Conservation (phyloP, 2,329 filamentous ascomycete species). For the Metarhizium rileyi region DNA sequence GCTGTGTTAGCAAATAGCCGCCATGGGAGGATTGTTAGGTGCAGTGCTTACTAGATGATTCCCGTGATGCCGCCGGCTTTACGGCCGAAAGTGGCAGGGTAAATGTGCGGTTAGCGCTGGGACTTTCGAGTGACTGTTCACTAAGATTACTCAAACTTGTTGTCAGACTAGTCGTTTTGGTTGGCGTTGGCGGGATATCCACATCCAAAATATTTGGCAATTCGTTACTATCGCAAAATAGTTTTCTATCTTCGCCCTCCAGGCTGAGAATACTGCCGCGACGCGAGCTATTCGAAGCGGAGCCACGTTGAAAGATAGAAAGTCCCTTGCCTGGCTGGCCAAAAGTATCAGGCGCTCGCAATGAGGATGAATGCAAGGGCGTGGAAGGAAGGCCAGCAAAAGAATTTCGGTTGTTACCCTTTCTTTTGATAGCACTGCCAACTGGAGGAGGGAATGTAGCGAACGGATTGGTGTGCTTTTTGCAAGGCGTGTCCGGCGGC, state of each 20-base stretch:
- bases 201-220: slow-evolving; percentile 23
- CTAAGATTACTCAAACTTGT: slow-evolving; percentile 31
- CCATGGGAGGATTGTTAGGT: not conserved
- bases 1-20: slow-evolving; percentile 37
- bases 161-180: slow-evolving; percentile 51
- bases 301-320: slow-evolving; percentile 55
- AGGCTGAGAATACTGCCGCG: slow-evolving; percentile 69
- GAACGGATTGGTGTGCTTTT: slow-evolving; percentile 66
- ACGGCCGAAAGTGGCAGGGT: slow-evolving; percentile 32
- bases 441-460: slow-evolving; percentile 52
- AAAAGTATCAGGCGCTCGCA: slow-evolving; percentile 36
- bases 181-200: slow-evolving; percentile 88
- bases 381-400: slow-evolving; percentile 68
- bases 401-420: slow-evolving; percentile 54
- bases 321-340: slow-evolving; percentile 50
- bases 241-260: slow-evolving; percentile 63
- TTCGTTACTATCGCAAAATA: slow-evolving; percentile 24
- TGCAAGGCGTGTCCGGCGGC: slow-evolving; percentile 94
- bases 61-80: slow-evolving; percentile 22
- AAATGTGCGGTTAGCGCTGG: slow-evolving; percentile 36
- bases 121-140: slow-evolving; percentile 34
- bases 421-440: slow-evolving; percentile 53
- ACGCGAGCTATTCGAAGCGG: slow-evolving; percentile 32
- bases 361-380: slow-evolving; percentile 59
- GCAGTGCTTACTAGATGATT: slow-evolving; percentile 36